Conservation (phyloP, 768 basidiomycete species). For the Infundibulicybe gibba region DNA sequence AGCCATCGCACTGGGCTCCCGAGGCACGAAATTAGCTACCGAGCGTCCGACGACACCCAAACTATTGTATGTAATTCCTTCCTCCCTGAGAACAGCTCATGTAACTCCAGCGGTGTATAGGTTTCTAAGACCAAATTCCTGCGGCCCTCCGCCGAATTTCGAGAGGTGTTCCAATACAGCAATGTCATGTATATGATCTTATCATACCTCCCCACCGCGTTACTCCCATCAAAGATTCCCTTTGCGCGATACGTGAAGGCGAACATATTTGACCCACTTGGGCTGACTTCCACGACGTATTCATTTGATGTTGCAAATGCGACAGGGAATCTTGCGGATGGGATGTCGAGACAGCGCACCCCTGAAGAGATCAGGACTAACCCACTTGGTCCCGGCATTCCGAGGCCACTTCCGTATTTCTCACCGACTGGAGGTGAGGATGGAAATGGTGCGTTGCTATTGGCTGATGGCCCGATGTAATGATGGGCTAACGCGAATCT, state of each 20-base stretch:
- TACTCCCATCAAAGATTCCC: slow-evolving; percentile 12
- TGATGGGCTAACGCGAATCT: neutral
- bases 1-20: slow-evolving; percentile 17
- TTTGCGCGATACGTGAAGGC: slow-evolving; percentile 22
- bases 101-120: neutral
- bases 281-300: slow-evolving; percentile 24
- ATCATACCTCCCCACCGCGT: slow-evolving; percentile 16
- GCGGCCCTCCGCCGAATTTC: slow-evolving; percentile 23
- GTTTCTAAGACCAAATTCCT: slow-evolving; percentile 17
- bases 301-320: slow-evolving; percentile 18
- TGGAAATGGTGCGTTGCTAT: slow-evolving; percentile 10
- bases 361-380: too few relatives aligned
- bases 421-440: slow-evolving; percentile 7
- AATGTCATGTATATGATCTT: slow-evolving; percentile 24
- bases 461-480: neutral
- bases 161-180: slow-evolving; percentile 22
- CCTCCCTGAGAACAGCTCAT: neutral
- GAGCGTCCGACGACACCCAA: slow-evolving; percentile 4
- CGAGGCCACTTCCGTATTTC: slow-evolving; percentile 9
- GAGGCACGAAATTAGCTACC: slow-evolving; percentile 12
- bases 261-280: slow-evolving; percentile 22
- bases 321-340: slow-evolving; percentile 20
- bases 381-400: neutral
- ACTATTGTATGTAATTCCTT: slow-evolving; percentile 5
- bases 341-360: slow-evolving; percentile 11